These are phyloP conservation scores for Chamaenerion angustifolium DNA, from an alignment of 345 rosid species.

Conservation along the genomic window DNA sequence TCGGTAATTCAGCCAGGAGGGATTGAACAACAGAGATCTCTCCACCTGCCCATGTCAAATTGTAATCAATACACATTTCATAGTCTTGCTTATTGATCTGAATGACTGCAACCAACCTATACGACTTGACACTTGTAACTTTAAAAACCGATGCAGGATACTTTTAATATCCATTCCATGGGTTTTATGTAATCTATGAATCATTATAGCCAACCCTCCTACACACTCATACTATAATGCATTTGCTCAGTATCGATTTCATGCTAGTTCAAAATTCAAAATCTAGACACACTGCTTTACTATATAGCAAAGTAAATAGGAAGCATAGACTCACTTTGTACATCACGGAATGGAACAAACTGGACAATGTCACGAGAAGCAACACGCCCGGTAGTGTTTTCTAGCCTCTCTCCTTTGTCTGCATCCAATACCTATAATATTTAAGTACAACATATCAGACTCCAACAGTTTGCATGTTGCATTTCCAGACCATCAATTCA, in stretches of 20 bases:
- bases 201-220: no score
- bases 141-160: no score
- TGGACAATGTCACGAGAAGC: constrained; percentile 95
- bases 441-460: background rate
- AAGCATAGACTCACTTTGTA: constrained; percentile 44
- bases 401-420: constrained; percentile 80
- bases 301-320: no score
- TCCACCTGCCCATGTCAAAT: constrained; percentile 34
- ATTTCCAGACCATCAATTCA: background rate
- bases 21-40: constrained; percentile 65
- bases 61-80: background rate
- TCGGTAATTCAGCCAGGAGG: constrained; percentile 76
- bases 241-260: no score
- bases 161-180: no score
- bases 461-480: constrained; percentile 1
- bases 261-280: no score
- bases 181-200: no score
- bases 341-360: constrained; percentile 66
- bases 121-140: no score
- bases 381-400: constrained; percentile 67
- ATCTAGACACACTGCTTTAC: no score
- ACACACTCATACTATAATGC: no score
- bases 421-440: constrained; percentile 41
- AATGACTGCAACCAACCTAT: no score
- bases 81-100: no score